Conservation (phyloP, 768 basidiomycete species). For the Dendrothele bispora region DNA sequence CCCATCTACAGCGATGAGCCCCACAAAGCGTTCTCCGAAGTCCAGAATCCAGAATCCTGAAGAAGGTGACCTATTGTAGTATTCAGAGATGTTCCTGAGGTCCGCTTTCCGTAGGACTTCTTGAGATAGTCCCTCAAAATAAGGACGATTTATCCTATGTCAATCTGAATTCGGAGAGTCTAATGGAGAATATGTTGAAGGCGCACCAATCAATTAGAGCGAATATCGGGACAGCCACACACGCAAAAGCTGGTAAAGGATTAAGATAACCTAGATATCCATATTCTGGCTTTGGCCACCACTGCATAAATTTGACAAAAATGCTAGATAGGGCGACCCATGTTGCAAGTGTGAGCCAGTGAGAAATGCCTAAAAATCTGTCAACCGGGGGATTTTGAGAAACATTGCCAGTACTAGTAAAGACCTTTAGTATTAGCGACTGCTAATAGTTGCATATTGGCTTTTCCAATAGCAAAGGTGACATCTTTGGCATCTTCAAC, state of each 20-base stretch:
- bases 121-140: slow-evolving; percentile 57
- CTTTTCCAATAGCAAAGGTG: slow-evolving; percentile 65
- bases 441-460: slow-evolving; percentile 66
- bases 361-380: slow-evolving; percentile 37
- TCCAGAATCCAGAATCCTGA: slow-evolving; percentile 76
- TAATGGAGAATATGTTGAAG: neutral
- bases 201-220: slow-evolving; percentile 70
- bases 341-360: slow-evolving; percentile 57
- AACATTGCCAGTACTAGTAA: slow-evolving; percentile 14
- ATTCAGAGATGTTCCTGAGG: slow-evolving; percentile 45
- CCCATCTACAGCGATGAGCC: slow-evolving; percentile 71
- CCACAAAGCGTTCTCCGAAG: slow-evolving; percentile 55
- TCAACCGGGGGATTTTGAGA: neutral
- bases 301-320: slow-evolving; percentile 58
- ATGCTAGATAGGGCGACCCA: slow-evolving; percentile 63
- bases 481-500: slow-evolving; percentile 56
- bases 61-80: slow-evolving; percentile 61
- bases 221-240: slow-evolving; percentile 62
- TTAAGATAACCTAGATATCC: slow-evolving; percentile 52
- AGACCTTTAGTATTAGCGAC: slow-evolving; percentile 63
- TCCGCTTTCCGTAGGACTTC: slow-evolving; percentile 56
- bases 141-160: slow-evolving; percentile 66
- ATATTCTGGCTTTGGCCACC: slow-evolving; percentile 60
- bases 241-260: slow-evolving; percentile 67
- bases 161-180: neutral